Evolutionary conservation across 305 asterid species (phyloP), one percentile per base, ranked within the genome.

Genomic region (Withania somnifera): DNA sequence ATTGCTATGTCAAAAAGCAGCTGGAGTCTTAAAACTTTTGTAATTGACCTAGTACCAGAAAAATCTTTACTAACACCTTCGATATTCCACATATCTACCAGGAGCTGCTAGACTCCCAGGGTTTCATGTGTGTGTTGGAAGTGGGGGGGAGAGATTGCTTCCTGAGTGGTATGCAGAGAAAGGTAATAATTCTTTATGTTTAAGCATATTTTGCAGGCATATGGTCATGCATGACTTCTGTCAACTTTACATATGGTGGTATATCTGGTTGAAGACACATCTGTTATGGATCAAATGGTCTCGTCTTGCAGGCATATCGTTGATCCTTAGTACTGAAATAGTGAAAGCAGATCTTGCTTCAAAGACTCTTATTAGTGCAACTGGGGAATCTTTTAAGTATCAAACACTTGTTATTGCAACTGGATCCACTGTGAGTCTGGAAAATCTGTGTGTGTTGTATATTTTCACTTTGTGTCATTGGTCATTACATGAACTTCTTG

Each of bases 101-200:
- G 99, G 98, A 82, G 89, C 98, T 83, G 98, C 98, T 36, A 93
- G 99, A 81, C 96, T 96, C 83, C 98, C 98, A 34, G 98, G 99
- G 75, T 96, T 96, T 87, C 99, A 96, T 82, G 90, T 85, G 13
- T 93, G 98, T 81, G 98, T 96, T 90, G 99, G 99, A 86, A 90
- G 99, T 91, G 99, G 99, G 56, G 99, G 99, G 87, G 99, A 96
- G 92, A 90, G 95, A 87, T 92, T 87, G 52, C 95, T 91, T 82
- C 98, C 98, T n/a, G 98, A 96, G 83, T 96, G 99, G 99, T 96
- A 96, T 85, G 32, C 97, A 36, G 98, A 96, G 88, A 93, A 93
- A 89, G 98, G 99, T 93, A 87, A 30, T 32, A 28, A 13, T 81
- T 47, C 11, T 67, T 77, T 56, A 22, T 60, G 24, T 45, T 67